These are phyloP conservation scores for Agroathelia rolfsii DNA, from an alignment of 1,284 basidiomycete species.

Conservation along the genomic window DNA sequence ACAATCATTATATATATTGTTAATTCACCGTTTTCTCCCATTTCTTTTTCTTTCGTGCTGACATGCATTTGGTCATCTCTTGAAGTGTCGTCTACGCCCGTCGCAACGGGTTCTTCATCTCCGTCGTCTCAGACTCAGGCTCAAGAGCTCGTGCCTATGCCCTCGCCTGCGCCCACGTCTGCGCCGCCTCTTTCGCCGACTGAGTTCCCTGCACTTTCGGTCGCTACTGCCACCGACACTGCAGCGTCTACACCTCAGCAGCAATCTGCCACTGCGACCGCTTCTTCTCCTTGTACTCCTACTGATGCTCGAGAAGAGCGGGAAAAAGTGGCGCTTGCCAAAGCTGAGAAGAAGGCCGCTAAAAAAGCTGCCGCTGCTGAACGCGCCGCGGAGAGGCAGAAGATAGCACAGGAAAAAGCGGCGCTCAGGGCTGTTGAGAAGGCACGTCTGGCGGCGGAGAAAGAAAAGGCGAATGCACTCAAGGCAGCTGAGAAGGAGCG, in stretches of 20 bases:
- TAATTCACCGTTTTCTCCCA: conserved; percentile 5
- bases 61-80: no score
- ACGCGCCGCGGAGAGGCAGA: conserved; percentile 48
- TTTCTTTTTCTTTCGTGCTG: conserved; percentile 5
- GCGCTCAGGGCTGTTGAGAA: conserved; percentile 39
- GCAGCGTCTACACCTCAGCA: conserved; percentile 12
- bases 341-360: conserved; percentile 45
- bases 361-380: conserved; percentile 53
- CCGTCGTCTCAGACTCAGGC: no score
- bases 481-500: conserved; percentile 27
- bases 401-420: conserved; percentile 42
- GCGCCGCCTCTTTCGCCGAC: conserved; percentile 42
- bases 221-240: conserved; percentile 17
- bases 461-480: conserved; percentile 29
- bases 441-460: conserved; percentile 32
- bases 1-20: not conserved
- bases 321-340: conserved; percentile 35
- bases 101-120: conserved; percentile 22
- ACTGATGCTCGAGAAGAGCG: no score
- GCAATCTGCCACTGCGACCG: conserved; percentile 23
- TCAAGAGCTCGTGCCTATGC: no score
- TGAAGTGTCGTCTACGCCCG: conserved; percentile 1
- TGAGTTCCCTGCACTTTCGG: conserved; percentile 61
- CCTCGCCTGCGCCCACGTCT: conserved; percentile 34
- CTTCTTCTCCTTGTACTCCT: conserved; percentile 20